These are phyloP conservation scores for Podospora australis DNA, from an alignment of 495 filamentous ascomycete genomes.

Conservation along the genomic window DNA sequence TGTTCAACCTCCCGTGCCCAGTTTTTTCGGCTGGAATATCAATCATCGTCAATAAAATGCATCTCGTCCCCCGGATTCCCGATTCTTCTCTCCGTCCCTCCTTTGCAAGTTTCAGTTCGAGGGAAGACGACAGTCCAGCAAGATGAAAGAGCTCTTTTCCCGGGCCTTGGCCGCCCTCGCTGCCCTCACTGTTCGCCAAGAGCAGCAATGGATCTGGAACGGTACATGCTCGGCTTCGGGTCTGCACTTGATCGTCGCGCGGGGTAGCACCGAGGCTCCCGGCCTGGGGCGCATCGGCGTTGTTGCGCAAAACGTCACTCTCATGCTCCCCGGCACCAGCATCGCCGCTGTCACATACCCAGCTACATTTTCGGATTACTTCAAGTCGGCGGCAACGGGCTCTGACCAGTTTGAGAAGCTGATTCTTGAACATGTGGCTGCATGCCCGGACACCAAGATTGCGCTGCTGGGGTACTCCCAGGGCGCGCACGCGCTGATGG, in stretches of 20 bases:
- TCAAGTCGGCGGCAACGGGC: slow-evolving; percentile 11
- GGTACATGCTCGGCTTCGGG: slow-evolving; percentile 10
- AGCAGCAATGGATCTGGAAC: background rate
- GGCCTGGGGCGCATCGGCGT: slow-evolving; percentile 10
- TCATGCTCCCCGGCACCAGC: slow-evolving; percentile 9
- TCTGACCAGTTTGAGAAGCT: slow-evolving; percentile 13
- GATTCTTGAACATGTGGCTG: slow-evolving; percentile 9
- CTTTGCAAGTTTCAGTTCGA: too few species aligned
- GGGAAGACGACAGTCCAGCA: too few species aligned
- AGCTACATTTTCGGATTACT: slow-evolving; percentile 12
- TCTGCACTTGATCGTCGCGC: slow-evolving; percentile 14
- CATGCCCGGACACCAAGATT: slow-evolving; percentile 23
- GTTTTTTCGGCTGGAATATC: too few species aligned
- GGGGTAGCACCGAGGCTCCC: slow-evolving; percentile 8
- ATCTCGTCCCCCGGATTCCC: too few species aligned
- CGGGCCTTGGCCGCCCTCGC: background rate
- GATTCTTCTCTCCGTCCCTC: too few species aligned
- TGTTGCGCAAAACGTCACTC: slow-evolving; percentile 9
- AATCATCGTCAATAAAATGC: too few species aligned
- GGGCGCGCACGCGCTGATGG: slow-evolving; percentile 11
- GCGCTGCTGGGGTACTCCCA: slow-evolving; percentile 27
- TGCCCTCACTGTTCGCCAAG: background rate
- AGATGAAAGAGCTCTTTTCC: background rate
- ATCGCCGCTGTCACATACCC: slow-evolving; percentile 14
- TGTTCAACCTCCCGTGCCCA: too few species aligned